Evolutionary conservation across 495 filamentous ascomycete genomes (phyloP).

Genomic region (Oidiodendron maius): DNA sequence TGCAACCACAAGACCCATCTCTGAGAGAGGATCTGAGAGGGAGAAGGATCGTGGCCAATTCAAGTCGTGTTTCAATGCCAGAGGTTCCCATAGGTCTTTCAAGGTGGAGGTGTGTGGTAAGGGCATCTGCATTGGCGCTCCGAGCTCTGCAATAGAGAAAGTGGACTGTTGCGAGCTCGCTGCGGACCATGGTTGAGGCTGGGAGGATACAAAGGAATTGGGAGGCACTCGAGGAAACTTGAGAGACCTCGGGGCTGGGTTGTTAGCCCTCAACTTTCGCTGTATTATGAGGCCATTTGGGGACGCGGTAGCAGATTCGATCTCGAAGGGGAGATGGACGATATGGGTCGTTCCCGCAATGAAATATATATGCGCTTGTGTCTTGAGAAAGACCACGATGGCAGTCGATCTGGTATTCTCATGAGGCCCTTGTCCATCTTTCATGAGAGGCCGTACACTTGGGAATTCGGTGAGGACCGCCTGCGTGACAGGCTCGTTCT

Average conservation of each 20-base stretch:
- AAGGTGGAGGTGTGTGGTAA: slow-evolving; percentile 36
- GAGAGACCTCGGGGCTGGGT: slow-evolving; percentile 33
- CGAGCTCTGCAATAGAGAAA: slow-evolving; percentile 46
- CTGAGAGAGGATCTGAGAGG: slow-evolving; percentile 79
- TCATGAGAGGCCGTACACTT: slow-evolving; percentile 35
- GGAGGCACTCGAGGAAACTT: slow-evolving; percentile 57
- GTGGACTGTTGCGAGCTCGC: slow-evolving; percentile 40
- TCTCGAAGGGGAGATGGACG: slow-evolving; percentile 89
- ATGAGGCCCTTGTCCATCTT: slow-evolving; percentile 1
- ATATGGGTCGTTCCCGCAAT: slow-evolving; percentile 84
- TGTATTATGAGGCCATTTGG: slow-evolving; percentile 81
- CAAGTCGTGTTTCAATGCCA: slow-evolving; percentile 39
- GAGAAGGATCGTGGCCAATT: slow-evolving; percentile 77
- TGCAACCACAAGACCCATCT: slow-evolving; percentile 78
- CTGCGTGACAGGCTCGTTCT: slow-evolving; percentile 77
- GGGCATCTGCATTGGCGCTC: slow-evolving; percentile 41
- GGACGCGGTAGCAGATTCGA: slow-evolving; percentile 79
- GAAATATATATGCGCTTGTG: slow-evolving; percentile 89
- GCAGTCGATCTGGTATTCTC: slow-evolving; percentile 46
- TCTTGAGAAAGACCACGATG: slow-evolving; percentile 85
- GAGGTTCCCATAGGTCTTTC: slow-evolving; percentile 43
- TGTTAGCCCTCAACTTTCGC: slow-evolving; percentile 49
- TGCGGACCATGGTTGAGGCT: slow-evolving; percentile 39
- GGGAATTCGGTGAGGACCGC: slow-evolving; percentile 82
- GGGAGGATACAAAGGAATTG: slow-evolving; percentile 73